Evolutionary conservation across 495 filamentous ascomycete species (phyloP), one percentile per base, ranked within the genome.

Genomic region (Alectoria sarmentosa): DNA sequence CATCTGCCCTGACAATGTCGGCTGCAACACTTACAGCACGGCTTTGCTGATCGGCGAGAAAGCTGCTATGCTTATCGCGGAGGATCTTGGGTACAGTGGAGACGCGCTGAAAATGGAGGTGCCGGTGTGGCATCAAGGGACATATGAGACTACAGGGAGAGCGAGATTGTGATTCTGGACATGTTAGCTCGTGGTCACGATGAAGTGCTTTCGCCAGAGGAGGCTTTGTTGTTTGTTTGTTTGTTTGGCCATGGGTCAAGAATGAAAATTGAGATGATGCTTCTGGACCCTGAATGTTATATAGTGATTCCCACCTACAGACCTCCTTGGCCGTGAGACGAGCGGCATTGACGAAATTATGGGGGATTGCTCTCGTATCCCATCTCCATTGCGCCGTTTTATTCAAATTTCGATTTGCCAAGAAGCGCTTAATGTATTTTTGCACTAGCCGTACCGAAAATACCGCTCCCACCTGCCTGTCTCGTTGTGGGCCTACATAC

Each of bases 31-130:
- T 67, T 86, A 76, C 74, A 84, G 78, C 63, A 91, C 88, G 19
- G 89, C 90, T 32, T 81, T 92, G 15, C 77, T 91, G 10, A 92
- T 94, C 62, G 90, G 89, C n/a, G 89, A 94, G 78, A 94, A 94
- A 75, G 85, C 82, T 30, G 87, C 88, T 0, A 75, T 87, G 65
- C 78, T 92, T 2, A 77, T 83, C n/a, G 88, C 84, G 5, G 88
- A 90, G 73, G 87, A 91, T 67, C 77, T 91, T 28, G 90, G 89
- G 6, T 92, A 91, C 73, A 85, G 82, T 32, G 89, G 89, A 23
- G 78, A 80, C 52, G 88, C 83, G 49, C 77, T 94, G 63, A 83
- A 90, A 63, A 93, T 94, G 89, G 84, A 84, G 71, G 86, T 92
- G 10, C 83, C 83, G 26, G 69, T 23, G 21, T 76, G 67, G 60